Conservation (phyloP, 2,329 filamentous ascomycete genomes). For the Biscogniauxia sp. region DNA sequence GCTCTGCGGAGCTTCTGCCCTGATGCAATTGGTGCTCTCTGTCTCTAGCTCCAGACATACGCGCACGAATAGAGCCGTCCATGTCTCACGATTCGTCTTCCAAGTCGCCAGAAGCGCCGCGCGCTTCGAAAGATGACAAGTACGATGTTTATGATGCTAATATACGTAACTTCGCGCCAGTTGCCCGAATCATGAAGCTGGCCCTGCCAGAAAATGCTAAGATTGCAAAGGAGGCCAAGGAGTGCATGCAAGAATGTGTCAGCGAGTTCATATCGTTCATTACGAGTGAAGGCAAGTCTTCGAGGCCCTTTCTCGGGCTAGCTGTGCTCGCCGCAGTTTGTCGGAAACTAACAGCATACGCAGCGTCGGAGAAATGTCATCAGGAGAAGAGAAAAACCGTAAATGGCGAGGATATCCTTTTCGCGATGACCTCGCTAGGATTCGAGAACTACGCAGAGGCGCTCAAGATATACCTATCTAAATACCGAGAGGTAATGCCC, state of each 20-base stretch:
- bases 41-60: slow-evolving; percentile 42
- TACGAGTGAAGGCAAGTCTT: slow-evolving; percentile 86
- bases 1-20: slow-evolving; percentile 37
- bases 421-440: slow-evolving; percentile 97
- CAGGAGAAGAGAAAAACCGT: slow-evolving; percentile 99
- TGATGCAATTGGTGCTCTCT: slow-evolving; percentile 35
- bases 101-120: slow-evolving; percentile 48
- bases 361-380: slow-evolving; percentile 98
- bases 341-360: slow-evolving; percentile 27
- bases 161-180: slow-evolving; percentile 91
- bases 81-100: slow-evolving; percentile 61
- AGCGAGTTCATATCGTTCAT: slow-evolving; percentile 99
- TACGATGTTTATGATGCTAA: slow-evolving; percentile 75
- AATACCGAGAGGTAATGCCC: slow-evolving; percentile 88
- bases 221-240: slow-evolving; percentile 98
- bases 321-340: slow-evolving; percentile 11
- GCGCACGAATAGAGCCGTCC: slow-evolving; percentile 36
- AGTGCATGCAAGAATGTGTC: slow-evolving; percentile 99
- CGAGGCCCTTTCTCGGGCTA: background rate
- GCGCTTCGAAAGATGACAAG: slow-evolving; percentile 47
- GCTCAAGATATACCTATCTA: slow-evolving; percentile 94
- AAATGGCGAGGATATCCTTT: slow-evolving; percentile 97
- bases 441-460: slow-evolving; percentile 99
- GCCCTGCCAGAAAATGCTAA: slow-evolving; percentile 97
- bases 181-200: slow-evolving; percentile 98